phyloP scores from a whole-genome alignment of 2,329 filamentous ascomycete species.

The Calycina herbarum region DNA sequence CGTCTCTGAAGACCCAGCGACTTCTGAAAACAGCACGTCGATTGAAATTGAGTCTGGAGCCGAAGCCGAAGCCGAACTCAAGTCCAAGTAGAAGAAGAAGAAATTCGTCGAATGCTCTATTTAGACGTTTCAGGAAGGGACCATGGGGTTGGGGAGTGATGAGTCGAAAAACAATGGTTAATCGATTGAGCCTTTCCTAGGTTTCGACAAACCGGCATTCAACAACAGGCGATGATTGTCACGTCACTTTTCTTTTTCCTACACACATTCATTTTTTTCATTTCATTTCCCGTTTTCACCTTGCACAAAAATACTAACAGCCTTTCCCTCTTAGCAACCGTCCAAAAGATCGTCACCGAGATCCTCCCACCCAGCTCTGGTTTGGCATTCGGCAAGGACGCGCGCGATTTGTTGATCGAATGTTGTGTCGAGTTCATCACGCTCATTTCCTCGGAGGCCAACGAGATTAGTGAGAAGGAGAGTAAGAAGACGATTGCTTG shows the following conservation, averaged over 20 bases:
- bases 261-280: neutral
- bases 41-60: too few relatives aligned
- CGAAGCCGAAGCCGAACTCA: too few relatives aligned
- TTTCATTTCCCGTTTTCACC: neutral
- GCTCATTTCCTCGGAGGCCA: constrained; percentile 95
- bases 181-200: too few relatives aligned
- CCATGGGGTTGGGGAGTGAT: too few relatives aligned
- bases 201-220: too few relatives aligned
- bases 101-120: too few relatives aligned
- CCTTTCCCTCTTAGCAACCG: constrained; percentile 50
- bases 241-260: neutral
- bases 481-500: constrained; percentile 99
- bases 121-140: too few relatives aligned
- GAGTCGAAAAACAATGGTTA: too few relatives aligned
- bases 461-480: constrained; percentile 98
- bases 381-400: constrained; percentile 90
- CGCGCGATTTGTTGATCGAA: constrained; percentile 92
- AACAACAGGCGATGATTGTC: too few relatives aligned
- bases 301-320: neutral
- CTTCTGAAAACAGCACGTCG: too few relatives aligned
- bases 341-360: constrained; percentile 89
- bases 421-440: constrained; percentile 99
- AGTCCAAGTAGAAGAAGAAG: too few relatives aligned
- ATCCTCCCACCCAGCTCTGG: constrained; percentile 78
- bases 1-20: too few relatives aligned